Conservation (phyloP, 805 yeast genomes). For the Starmerella lactis-condensi region DNA sequence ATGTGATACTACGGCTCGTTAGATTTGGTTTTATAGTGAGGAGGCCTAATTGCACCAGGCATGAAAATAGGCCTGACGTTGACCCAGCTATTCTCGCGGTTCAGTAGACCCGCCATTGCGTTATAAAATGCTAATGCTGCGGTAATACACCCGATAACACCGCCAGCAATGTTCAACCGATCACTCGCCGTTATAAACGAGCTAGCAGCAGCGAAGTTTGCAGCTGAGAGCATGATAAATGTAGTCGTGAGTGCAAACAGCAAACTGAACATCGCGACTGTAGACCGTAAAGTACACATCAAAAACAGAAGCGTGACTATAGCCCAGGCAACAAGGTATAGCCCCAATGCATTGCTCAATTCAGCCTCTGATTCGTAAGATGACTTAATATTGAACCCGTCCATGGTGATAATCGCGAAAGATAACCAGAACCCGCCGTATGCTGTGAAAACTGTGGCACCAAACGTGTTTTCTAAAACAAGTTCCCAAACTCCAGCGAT, state of each 20-base stretch:
- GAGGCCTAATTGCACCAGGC: conserved; percentile 25
- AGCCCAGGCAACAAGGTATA: conserved; percentile 44
- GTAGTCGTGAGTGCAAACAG: conserved; percentile 37
- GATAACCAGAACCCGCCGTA: conserved; percentile 50
- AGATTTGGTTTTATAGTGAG: conserved; percentile 1
- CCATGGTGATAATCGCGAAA: conserved; percentile 37
- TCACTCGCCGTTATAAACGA: conserved; percentile 19
- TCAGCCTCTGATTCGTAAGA: conserved; percentile 24
- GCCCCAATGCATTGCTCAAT: conserved; percentile 34
- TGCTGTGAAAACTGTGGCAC: conserved; percentile 31
- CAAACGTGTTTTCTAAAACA: conserved; percentile 46
- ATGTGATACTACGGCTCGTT: conserved; percentile 5
- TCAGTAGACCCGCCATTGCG: conserved; percentile 45
- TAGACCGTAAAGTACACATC: conserved; percentile 42
- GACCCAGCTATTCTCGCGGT: conserved; percentile 39
- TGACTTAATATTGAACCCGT: conserved; percentile 32
- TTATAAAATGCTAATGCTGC: conserved; percentile 44
- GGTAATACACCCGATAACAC: conserved; percentile 39
- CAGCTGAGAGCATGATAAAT: conserved; percentile 36
- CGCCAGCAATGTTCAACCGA: conserved; percentile 37
- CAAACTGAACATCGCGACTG: conserved; percentile 42
- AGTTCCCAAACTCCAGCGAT: conserved; percentile 56
- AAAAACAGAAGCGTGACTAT: conserved; percentile 39
- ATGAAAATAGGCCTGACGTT: conserved; percentile 32
- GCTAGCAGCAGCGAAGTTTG: conserved; percentile 27